Percentiles rank a stretch among this genome's conserved stretches.
Conservation (phyloP, 2,329 filamentous ascomycete genomes). For the Monosporascus cannonballus region DNA sequence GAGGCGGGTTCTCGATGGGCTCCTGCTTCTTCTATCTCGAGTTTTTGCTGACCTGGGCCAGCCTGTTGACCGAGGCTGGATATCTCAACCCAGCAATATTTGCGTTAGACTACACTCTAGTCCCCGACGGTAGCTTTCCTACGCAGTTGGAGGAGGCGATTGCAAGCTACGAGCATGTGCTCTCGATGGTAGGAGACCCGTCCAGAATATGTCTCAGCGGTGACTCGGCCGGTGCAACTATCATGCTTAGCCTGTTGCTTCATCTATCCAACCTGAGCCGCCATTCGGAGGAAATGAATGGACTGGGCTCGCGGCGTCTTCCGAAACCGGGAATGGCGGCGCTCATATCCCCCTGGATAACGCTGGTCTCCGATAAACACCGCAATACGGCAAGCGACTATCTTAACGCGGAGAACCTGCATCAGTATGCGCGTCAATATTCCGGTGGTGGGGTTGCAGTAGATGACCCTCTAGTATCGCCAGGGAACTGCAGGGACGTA, state of each 20-base stretch:
- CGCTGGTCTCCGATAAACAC: constrained; percentile 62
- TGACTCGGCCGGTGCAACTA: constrained; percentile 72
- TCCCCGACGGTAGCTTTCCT: constrained; percentile 68
- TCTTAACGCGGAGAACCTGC: constrained; percentile 59
- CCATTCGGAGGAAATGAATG: constrained; percentile 20
- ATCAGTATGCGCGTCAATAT: constrained; percentile 66
- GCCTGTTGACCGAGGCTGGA: constrained; percentile 56
- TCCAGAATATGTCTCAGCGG: constrained; percentile 65
- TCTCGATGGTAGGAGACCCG: constrained; percentile 51
- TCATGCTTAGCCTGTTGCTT: constrained; percentile 68
- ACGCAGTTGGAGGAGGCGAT: constrained; percentile 65
- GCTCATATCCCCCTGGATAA: constrained; percentile 77
- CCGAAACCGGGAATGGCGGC: constrained; percentile 49
- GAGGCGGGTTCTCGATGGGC: constrained; percentile 79
- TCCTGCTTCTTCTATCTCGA: constrained; percentile 80
- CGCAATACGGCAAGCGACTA: constrained; percentile 69
- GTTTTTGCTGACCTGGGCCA: constrained; percentile 68
- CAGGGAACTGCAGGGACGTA: constrained; percentile 61
- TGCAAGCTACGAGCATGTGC: constrained; percentile 64
- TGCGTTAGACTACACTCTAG: constrained; percentile 73
- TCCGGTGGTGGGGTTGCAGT: constrained; percentile 42
- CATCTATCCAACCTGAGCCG: constrained; percentile 48
- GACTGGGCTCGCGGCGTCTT: constrained; percentile 27
- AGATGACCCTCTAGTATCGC: constrained; percentile 57
- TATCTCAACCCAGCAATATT: constrained; percentile 75